phyloP scores from a whole-genome alignment of 2,329 filamentous ascomycete genomes.

The Sodiomyces alkalinus region DNA sequence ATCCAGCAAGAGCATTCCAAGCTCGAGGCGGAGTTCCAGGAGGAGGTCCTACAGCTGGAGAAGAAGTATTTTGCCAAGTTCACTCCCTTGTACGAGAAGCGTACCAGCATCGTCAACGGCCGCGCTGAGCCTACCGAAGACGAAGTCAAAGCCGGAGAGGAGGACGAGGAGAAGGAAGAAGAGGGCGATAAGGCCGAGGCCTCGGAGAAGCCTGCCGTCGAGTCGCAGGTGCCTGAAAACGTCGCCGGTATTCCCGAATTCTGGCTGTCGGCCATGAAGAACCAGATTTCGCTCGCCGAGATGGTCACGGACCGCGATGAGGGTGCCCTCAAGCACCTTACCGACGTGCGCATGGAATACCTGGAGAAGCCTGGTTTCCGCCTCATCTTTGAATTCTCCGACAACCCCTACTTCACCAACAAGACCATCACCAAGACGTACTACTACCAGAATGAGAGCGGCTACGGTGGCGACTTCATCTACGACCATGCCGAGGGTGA shows the following conservation, averaged over 20 bases:
- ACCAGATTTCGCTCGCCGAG: slow-evolving; percentile 90
- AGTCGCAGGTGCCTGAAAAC: slow-evolving; percentile 29
- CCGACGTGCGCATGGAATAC: slow-evolving; percentile 97
- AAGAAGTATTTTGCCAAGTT: slow-evolving; percentile 99
- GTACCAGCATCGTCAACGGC: slow-evolving; percentile 85
- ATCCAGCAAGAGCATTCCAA: slow-evolving; percentile 98
- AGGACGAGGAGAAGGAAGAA: slow-evolving; percentile 56
- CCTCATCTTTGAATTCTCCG: slow-evolving; percentile 89
- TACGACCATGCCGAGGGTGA: slow-evolving; percentile 98
- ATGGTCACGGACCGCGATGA: slow-evolving; percentile 98
- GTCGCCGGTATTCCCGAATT: slow-evolving; percentile 89
- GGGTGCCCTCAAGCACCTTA: slow-evolving; percentile 75
- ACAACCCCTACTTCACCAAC: slow-evolving; percentile 96
- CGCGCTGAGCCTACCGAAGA: slow-evolving; percentile 69
- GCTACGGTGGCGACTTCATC: slow-evolving; percentile 97
- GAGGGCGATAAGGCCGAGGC: slow-evolving; percentile 40
- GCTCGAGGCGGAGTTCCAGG: slow-evolving; percentile 95
- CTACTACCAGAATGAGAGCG: slow-evolving; percentile 97
- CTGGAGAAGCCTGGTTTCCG: slow-evolving; percentile 96
- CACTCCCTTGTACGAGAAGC: slow-evolving; percentile 91
- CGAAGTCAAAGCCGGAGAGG: slow-evolving; percentile 77
- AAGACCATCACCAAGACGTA: slow-evolving; percentile 97
- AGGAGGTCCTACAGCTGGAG: slow-evolving; percentile 93
- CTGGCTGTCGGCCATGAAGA: slow-evolving; percentile 99
- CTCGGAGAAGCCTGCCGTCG: slow-evolving; percentile 37